These are phyloP conservation scores for Solioccasus polychromus DNA, from an alignment of 768 basidiomycete genomes.

Conservation along the genomic window DNA sequence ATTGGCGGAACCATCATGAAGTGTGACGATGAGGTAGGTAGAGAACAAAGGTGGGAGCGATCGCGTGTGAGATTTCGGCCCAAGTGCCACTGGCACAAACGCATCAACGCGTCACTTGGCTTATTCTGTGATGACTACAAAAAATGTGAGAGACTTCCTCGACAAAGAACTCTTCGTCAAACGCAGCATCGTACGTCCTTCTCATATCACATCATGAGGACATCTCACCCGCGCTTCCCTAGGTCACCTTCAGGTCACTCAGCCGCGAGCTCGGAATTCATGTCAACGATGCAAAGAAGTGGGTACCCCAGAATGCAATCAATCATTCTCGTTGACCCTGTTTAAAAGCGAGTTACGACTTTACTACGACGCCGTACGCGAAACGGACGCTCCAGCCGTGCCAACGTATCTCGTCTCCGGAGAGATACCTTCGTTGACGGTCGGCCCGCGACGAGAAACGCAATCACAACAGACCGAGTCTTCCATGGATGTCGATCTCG, in stretches of 20 bases:
- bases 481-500: slow-evolving; percentile 34
- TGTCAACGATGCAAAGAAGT: slow-evolving; percentile 81
- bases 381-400: slow-evolving; percentile 27
- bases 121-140: slow-evolving; percentile 26
- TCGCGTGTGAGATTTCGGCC: too few relatives aligned
- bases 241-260: slow-evolving; percentile 80
- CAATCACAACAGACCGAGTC: slow-evolving; percentile 8
- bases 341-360: slow-evolving; percentile 55
- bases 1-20: too few relatives aligned
- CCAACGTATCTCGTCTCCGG: slow-evolving; percentile 79
- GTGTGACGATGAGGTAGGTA: too few relatives aligned
- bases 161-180: slow-evolving; percentile 46
- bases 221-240: slow-evolving; percentile 1
- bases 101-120: too few relatives aligned
- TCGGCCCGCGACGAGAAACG: background rate
- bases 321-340: background rate
- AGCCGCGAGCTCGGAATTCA: slow-evolving; percentile 70
- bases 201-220: background rate
- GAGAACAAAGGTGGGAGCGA: too few relatives aligned
- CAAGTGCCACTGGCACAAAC: too few relatives aligned
- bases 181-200: slow-evolving; percentile 39
- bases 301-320: background rate
- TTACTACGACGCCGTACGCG: slow-evolving; percentile 48
- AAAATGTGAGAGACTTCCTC: slow-evolving; percentile 38
- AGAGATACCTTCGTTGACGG: slow-evolving; percentile 33